Evolutionary conservation across 441 rosid species (phyloP).

Genomic region (Syzygium syzygioides): DNA sequence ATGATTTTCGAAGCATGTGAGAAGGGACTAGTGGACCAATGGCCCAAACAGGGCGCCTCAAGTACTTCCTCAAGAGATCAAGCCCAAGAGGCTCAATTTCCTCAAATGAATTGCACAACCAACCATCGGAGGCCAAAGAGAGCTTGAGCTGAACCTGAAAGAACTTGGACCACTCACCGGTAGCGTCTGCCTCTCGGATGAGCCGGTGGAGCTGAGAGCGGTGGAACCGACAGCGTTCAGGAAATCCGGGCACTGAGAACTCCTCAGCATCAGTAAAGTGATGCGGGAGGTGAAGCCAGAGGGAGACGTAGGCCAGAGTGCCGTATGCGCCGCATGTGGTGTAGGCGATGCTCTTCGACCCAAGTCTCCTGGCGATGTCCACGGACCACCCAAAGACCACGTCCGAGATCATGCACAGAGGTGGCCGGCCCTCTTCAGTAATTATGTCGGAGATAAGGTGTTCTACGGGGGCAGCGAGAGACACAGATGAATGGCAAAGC

Average conservation of each 20-base stretch:
- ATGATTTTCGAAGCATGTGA: slow-evolving; percentile 4
- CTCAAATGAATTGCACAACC: slow-evolving; percentile 30
- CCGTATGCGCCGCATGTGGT: slow-evolving; percentile 36
- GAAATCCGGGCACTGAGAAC: slow-evolving; percentile 36
- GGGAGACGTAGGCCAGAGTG: slow-evolving; percentile 22
- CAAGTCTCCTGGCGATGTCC: slow-evolving; percentile 21
- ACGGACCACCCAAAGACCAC: slow-evolving; percentile 34
- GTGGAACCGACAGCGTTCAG: slow-evolving; percentile 26
- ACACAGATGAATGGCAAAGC: slow-evolving; percentile 7
- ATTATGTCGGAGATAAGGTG: slow-evolving; percentile 12
- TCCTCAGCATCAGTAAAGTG: slow-evolving; percentile 15
- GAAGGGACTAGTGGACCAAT: slow-evolving; percentile 38
- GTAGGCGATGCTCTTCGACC: slow-evolving; percentile 21
- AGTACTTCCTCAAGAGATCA: slow-evolving; percentile 20
- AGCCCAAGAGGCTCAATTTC: slow-evolving; percentile 31
- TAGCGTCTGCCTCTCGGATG: slow-evolving; percentile 23
- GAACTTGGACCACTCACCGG: slow-evolving; percentile 35
- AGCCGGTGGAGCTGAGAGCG: slow-evolving; percentile 24
- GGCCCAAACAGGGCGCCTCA: slow-evolving; percentile 30
- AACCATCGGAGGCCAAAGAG: slow-evolving; percentile 24
- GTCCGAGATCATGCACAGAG: slow-evolving; percentile 31
- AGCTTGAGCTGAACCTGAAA: slow-evolving; percentile 23
- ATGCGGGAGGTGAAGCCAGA: slow-evolving; percentile 43
- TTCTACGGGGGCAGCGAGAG: slow-evolving; percentile 17
- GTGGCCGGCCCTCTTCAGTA: slow-evolving; percentile 22